Percentiles rank a stretch among this genome's conserved stretches.
Evolutionary conservation across 768 basidiomycete genomes (phyloP).

Genomic region (Leccinum boreale): DNA sequence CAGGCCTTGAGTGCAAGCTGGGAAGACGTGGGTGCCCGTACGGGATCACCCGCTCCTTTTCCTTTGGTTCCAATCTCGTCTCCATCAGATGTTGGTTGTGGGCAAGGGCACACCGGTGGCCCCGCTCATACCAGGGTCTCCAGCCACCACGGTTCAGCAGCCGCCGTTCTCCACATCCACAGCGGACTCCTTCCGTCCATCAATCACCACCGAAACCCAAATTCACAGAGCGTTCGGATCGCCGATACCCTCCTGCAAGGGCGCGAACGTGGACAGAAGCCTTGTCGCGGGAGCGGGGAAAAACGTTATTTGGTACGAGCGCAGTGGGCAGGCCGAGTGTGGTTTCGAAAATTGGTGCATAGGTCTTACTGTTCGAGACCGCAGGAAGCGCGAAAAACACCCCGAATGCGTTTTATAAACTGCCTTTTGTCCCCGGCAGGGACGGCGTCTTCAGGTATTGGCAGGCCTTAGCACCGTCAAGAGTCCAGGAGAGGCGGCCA

Average conservation of each 20-base stretch:
- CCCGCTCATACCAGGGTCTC: neutral
- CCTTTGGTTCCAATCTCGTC: slow-evolving; percentile 2
- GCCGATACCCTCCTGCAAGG: slow-evolving; percentile 5
- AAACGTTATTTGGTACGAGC: neutral
- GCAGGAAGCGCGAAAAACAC: slow-evolving; percentile 36
- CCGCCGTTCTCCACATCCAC: neutral
- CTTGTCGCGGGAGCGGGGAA: too few relatives aligned
- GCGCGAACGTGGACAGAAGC: too few relatives aligned
- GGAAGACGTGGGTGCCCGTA: slow-evolving; percentile 12
- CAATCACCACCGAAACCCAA: slow-evolving; percentile 15
- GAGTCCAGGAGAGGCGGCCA: too few relatives aligned
- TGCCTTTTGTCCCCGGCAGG: slow-evolving; percentile 31
- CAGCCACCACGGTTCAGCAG: too few relatives aligned
- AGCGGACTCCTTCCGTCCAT: neutral
- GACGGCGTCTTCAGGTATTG: neutral
- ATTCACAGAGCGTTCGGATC: slow-evolving; percentile 25
- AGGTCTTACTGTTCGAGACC: too few relatives aligned
- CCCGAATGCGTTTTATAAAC: slow-evolving; percentile 57
- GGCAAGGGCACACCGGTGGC: slow-evolving; percentile 1
- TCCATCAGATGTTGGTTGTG: slow-evolving; percentile 2
- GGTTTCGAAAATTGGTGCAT: too few relatives aligned
- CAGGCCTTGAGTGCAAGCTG: slow-evolving; percentile 37
- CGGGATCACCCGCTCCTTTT: neutral
- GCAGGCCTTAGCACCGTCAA: too few relatives aligned
- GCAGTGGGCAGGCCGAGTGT: neutral